These are phyloP conservation scores for Paraconiothyrium brasiliense DNA, from an alignment of 2,329 filamentous ascomycete genomes.

Conservation along the genomic window DNA sequence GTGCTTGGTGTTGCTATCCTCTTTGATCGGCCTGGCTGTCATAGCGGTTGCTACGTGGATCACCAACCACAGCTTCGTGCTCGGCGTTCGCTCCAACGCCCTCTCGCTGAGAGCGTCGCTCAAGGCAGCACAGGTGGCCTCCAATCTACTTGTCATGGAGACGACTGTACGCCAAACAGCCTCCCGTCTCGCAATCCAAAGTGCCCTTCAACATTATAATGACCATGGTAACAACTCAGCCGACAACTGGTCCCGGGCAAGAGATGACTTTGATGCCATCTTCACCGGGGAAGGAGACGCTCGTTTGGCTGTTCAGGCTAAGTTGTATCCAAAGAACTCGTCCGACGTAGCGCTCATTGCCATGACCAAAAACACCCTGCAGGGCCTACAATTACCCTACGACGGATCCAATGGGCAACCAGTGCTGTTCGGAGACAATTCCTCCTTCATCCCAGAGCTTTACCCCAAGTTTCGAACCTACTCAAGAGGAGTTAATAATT, in stretches of 20 bases:
- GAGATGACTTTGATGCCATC: slow-evolving; percentile 74
- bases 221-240: slow-evolving; percentile 63
- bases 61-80: slow-evolving; percentile 70
- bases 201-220: slow-evolving; percentile 61
- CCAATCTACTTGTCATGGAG: slow-evolving; percentile 81
- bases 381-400: slow-evolving; percentile 70
- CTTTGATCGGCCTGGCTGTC: slow-evolving; percentile 78
- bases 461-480: slow-evolving; percentile 82
- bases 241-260: slow-evolving; percentile 69
- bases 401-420: slow-evolving; percentile 64
- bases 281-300: slow-evolving; percentile 65
- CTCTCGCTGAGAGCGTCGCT: slow-evolving; percentile 83
- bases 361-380: slow-evolving; percentile 58
- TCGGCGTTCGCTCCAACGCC: slow-evolving; percentile 58
- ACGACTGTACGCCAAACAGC: slow-evolving; percentile 77
- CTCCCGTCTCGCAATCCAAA: slow-evolving; percentile 67
- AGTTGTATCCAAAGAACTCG: slow-evolving; percentile 75
- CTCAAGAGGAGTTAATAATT: slow-evolving; percentile 44
- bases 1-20: slow-evolving; percentile 77
- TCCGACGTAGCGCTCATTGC: slow-evolving; percentile 58
- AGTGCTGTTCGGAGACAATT: slow-evolving; percentile 68
- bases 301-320: slow-evolving; percentile 71
- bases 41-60: slow-evolving; percentile 79
- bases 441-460: slow-evolving; percentile 71
- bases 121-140: slow-evolving; percentile 82